These are phyloP conservation scores for Penicillium verrucosum DNA, from an alignment of 2,329 filamentous ascomycete species.

Conservation along the genomic window DNA sequence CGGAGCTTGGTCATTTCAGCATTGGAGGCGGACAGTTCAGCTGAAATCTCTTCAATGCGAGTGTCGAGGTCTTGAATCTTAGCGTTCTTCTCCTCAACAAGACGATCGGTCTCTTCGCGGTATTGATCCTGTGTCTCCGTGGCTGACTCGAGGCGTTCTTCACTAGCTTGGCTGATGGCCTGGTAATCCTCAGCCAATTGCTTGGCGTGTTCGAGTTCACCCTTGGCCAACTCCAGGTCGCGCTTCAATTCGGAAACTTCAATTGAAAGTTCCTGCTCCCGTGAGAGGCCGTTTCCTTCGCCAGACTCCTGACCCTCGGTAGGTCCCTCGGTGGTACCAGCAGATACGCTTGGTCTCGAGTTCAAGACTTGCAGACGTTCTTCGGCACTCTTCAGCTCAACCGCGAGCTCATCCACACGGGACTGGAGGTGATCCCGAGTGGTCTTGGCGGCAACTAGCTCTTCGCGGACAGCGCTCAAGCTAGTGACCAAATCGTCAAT, in stretches of 20 bases:
- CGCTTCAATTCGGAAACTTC: constrained; percentile 84
- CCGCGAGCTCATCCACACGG: constrained; percentile 81
- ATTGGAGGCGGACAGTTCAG: constrained; percentile 78
- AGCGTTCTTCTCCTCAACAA: constrained; percentile 72
- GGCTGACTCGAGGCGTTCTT: constrained; percentile 79
- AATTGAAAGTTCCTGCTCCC: constrained; percentile 74
- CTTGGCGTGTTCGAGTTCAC: constrained; percentile 77
- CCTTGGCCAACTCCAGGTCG: constrained; percentile 75
- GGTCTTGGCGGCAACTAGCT: constrained; percentile 81
- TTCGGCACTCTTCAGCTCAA: constrained; percentile 84
- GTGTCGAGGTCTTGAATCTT: constrained; percentile 79
- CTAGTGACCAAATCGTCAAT: constrained; percentile 87
- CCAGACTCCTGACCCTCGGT: constrained; percentile 46
- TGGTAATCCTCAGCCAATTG: constrained; percentile 84
- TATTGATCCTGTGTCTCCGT: constrained; percentile 81
- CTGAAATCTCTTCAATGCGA: constrained; percentile 76
- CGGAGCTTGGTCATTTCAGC: constrained; percentile 76
- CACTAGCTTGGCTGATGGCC: constrained; percentile 77
- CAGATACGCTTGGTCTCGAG: constrained; percentile 67
- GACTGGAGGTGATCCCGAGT: constrained; percentile 84
- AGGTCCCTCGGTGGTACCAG: constrained; percentile 44
- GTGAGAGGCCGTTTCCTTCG: constrained; percentile 58
- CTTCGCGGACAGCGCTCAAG: constrained; percentile 76
- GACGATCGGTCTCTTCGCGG: constrained; percentile 75
- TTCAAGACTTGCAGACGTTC: constrained; percentile 80